Evolutionary conservation across 2,329 filamentous ascomycete genomes (phyloP).

Genomic region (Monosporascus ibericus): DNA sequence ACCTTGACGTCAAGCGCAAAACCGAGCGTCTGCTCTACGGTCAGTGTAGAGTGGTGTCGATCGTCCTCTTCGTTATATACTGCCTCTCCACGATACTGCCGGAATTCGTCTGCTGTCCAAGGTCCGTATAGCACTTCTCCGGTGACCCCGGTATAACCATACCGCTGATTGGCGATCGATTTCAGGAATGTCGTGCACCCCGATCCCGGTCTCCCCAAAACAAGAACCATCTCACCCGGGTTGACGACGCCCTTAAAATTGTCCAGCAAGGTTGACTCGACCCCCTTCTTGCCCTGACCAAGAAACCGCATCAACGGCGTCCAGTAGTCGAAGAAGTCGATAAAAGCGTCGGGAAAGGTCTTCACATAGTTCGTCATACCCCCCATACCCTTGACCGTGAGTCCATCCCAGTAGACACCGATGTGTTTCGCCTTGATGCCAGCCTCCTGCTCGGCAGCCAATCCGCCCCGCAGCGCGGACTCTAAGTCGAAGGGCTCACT

Average conservation of each 20-base stretch:
- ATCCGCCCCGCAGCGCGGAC: constrained; percentile 62
- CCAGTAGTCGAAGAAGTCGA: constrained; percentile 70
- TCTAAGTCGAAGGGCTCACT: constrained; percentile 70
- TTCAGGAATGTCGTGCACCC: constrained; percentile 67
- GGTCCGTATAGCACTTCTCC: constrained; percentile 75
- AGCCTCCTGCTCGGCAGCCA: constrained; percentile 65
- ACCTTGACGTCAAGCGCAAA: constrained; percentile 84
- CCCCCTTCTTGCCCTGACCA: constrained; percentile 60
- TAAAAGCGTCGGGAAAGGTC: constrained; percentile 73
- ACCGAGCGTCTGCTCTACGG: constrained; percentile 78
- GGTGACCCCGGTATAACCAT: constrained; percentile 45
- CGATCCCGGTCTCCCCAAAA: constrained; percentile 70
- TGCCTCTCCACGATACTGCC: constrained; percentile 71
- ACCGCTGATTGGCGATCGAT: constrained; percentile 59
- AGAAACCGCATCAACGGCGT: constrained; percentile 58
- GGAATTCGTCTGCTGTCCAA: constrained; percentile 65
- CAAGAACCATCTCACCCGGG: constrained; percentile 84
- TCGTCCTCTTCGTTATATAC: constrained; percentile 87
- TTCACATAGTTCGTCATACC: constrained; percentile 65
- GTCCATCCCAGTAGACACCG: constrained; percentile 70
- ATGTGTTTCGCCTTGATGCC: constrained; percentile 78
- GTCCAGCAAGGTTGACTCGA: constrained; percentile 67
- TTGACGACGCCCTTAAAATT: constrained; percentile 65
- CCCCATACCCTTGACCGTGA: constrained; percentile 71
- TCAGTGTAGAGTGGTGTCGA: constrained; percentile 76